Evolutionary conservation across 1,284 basidiomycete species (phyloP), one percentile per base, ranked within the genome.

Genomic region (Phylloporus sp.): DNA sequence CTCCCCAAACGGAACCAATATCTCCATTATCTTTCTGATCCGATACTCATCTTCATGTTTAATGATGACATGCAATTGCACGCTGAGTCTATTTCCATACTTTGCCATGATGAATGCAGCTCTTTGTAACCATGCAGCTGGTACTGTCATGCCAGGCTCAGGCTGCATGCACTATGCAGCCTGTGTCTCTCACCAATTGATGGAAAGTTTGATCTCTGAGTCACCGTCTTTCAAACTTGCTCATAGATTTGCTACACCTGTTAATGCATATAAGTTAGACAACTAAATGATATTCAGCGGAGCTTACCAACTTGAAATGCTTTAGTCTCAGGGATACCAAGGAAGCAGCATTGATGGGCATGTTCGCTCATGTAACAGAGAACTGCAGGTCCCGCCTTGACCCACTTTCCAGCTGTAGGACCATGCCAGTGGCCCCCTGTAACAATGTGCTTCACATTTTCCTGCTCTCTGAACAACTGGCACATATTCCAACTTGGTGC

Each of bases 401-500:
- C 58, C 61, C 57, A 65, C 28, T 56, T 60, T 2, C 15, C 10
- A 15, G 31, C 15, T 3, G 4, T 32, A 2, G 39, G 32, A 29
- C 63, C 42, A 15, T n/a, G 18, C 65, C 63, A 67, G 15, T 3
- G 28, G 20, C 67, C 61, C 5, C 66, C 61, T 17, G 54, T 49
- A 0, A 56, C 13, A 18, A 65, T 29, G 20, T 68, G 66, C 20
- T 62, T 68, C 17, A 67, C 10, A 11, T 37, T 12, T 4, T 68
- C 61, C 24, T 65, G 63, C 10, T 32, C 18, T 1, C 58, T 42
- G 53, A 68, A 68, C 1, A 51, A 6, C 1, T 42, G 22, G 20
- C 67, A 68, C 2, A 60, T 26, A 39, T 68, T 60, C 20, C 44
- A 28, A 26, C 67, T 64, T 4, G 60, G 66, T 20, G 54, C 64